Base-by-base conservation (phyloP, 1,139 yeast species). In the Lodderomyces jiufengensis region DNA sequence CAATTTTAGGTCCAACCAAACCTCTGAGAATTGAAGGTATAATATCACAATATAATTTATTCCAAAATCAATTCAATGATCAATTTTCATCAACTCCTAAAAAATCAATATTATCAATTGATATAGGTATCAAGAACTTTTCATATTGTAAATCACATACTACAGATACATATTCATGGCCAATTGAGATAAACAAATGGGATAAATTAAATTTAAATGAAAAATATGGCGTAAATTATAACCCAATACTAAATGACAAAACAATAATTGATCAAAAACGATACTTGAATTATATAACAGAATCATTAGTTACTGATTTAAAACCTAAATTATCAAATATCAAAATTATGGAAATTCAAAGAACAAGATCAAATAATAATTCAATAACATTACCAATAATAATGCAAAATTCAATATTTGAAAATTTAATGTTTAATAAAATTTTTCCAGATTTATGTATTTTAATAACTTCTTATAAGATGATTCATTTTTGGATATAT, bases 51-150 rank as follows among this genome's bases (percentile, higher is more conserved):
- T 38, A 57, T 24, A 39, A 52, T 9, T 46, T 57, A 29, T 46
- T 44, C 40, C 29, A 39, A 8, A 36, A 28, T 24, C 42, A 54
- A n/a, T 33, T 31, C 15, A 30, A 35, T 15, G 32, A 20, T 7
- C 5, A 18, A 5, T 5, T 18, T 18, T 5, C 6, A 5, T 7
- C 20, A 5, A 29, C 30, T n/a, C 27, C 37, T 11, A 45, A 42
- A 24, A 48, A 47, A 10, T n/a, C 41, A 10, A 43, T 41, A 23
- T 45, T 57, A 28, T 52, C 69, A 9, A 53, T 68, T 9, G 74
- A 68, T 42, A 55, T 68, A 10, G 74, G 74, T 5, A 48, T 67
- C 37, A 67, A 66, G 48, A 66, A 68, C 48, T 65, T 68, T 39
- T 57, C 70, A 3, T 66, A 58, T 43, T 67, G 73, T 47, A 53